These are phyloP conservation scores for Yueomyces sinensis DNA, from an alignment of 805 yeast species.

Conservation along the genomic window DNA sequence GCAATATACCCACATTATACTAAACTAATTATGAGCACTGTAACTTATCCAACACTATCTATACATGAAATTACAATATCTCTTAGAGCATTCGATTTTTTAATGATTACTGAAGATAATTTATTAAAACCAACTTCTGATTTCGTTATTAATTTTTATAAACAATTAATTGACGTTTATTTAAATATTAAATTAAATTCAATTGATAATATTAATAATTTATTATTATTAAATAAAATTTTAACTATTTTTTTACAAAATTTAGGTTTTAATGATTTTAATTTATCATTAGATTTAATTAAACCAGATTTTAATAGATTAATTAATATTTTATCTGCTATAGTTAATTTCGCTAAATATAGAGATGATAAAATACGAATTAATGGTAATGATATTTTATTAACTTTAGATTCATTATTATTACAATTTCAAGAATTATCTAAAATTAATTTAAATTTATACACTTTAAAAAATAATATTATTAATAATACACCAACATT, in stretches of 20 bases:
- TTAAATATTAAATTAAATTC: constrained; percentile 35
- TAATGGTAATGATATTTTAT: constrained; percentile 5
- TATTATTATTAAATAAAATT: constrained; percentile 45
- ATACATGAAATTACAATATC: constrained; percentile 44
- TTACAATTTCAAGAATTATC: background rate
- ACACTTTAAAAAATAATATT: too few relatives aligned
- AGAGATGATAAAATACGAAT: constrained; percentile 33
- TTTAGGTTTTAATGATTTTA: constrained; percentile 70
- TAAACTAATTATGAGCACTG: too few relatives aligned
- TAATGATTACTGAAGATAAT: constrained; percentile 43
- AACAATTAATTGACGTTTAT: constrained; percentile 48
- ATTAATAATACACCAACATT: background rate
- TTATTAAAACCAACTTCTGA: constrained; percentile 44
- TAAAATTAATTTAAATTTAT: too few relatives aligned
- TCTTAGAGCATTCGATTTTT: constrained; percentile 47
- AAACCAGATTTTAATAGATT: constrained; percentile 65
- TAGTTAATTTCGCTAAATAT: constrained; percentile 74
- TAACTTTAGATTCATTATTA: too few relatives aligned
- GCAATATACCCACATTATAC: too few relatives aligned
- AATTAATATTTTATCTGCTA: constrained; percentile 60
- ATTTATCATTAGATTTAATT: constrained; percentile 55
- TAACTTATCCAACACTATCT: constrained; percentile 51
- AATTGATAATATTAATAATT: background rate
- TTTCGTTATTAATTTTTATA: constrained; percentile 40
- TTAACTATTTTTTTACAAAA: constrained; percentile 49